Evolutionary conservation across 345 rosid species (phyloP).

Genomic region (Crucihimalaya himalaica): DNA sequence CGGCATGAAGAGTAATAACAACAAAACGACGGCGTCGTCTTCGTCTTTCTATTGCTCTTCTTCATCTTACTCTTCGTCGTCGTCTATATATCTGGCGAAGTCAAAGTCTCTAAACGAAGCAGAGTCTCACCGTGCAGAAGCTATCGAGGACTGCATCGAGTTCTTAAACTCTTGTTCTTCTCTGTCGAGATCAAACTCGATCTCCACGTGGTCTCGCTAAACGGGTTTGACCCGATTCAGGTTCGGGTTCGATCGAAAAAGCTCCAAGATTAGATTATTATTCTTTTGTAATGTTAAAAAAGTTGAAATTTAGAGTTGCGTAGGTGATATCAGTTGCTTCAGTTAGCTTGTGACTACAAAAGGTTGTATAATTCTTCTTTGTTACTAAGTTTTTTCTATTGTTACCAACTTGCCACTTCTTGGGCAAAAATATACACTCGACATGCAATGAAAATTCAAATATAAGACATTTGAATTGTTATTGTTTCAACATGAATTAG

Average conservation of each 20-base stretch:
- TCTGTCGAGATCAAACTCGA: constrained; percentile 70
- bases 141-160: constrained; percentile 87
- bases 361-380: background rate
- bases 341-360: constrained; percentile 8
- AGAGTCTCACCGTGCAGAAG: constrained; percentile 84
- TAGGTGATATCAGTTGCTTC: constrained; percentile 17
- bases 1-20: constrained; percentile 33
- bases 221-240: constrained; percentile 2
- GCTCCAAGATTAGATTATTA: background rate
- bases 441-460: background rate
- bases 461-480: background rate
- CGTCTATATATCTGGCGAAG: constrained; percentile 46
- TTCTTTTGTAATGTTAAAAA: constrained; percentile 7
- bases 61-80: constrained; percentile 49
- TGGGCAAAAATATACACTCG: background rate
- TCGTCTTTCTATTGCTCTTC: constrained; percentile 44
- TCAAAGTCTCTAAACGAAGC: constrained; percentile 68
- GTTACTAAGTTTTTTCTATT: background rate
- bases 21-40: constrained; percentile 3
- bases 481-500: background rate
- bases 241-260: background rate
- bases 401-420: constrained; percentile 8
- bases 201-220: constrained; percentile 53
- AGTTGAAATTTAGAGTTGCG: background rate
- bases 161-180: constrained; percentile 84